phyloP scores from a whole-genome alignment of 768 basidiomycete species.

The Psilocybe tampanensis region DNA sequence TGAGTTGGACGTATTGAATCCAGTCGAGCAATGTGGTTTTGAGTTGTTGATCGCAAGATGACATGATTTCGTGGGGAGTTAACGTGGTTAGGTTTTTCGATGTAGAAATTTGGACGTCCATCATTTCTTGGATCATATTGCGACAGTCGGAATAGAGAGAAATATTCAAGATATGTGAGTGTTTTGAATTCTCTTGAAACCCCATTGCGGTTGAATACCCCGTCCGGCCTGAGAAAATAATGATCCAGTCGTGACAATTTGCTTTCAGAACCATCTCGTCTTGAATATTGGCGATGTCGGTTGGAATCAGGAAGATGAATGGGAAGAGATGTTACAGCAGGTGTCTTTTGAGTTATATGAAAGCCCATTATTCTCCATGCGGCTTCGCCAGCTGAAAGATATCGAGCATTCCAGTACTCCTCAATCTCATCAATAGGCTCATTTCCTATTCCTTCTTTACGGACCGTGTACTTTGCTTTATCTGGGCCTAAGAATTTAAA shows the following conservation, averaged over 20 bases:
- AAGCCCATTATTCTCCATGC: conserved; percentile 38
- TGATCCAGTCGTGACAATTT: conserved; percentile 19
- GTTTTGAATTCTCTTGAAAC: not conserved
- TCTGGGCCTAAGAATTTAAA: conserved; percentile 9
- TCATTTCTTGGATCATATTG: not conserved
- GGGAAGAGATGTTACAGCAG: conserved; percentile 32
- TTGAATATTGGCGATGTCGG: conserved; percentile 25
- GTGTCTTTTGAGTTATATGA: conserved; percentile 33
- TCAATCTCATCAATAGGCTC: conserved; percentile 32
- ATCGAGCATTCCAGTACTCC: conserved; percentile 35
- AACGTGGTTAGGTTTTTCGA: conserved; percentile 1
- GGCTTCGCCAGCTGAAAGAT: conserved; percentile 36
- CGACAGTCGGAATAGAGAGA: conserved; percentile 2
- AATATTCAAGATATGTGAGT: not conserved
- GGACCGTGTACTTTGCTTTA: conserved; percentile 4
- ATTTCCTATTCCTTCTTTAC: not conserved
- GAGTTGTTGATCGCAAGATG: not conserved
- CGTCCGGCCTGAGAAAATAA: conserved; percentile 22
- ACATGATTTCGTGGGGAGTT: conserved; percentile 9
- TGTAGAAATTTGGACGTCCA: not conserved
- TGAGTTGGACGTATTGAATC: conserved; percentile 23
- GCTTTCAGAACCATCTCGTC: conserved; percentile 4
- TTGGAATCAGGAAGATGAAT: conserved; percentile 29
- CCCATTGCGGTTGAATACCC: not conserved
- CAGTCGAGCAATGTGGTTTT: conserved; percentile 25